phyloP scores from a whole-genome alignment of 2,329 filamentous ascomycete species.

The Pseudonectria foliicola region DNA sequence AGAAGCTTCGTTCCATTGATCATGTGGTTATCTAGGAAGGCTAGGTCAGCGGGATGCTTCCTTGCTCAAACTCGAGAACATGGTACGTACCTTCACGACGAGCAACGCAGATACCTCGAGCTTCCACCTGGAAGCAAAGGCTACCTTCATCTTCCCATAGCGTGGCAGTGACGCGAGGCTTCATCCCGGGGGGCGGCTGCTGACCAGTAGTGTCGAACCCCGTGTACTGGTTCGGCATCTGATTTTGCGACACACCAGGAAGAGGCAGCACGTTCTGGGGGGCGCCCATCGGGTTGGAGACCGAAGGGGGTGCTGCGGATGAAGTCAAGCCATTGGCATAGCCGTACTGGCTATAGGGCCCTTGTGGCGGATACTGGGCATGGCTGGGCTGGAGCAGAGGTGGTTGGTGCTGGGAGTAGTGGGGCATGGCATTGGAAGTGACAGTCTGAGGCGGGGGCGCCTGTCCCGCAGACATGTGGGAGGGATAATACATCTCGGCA shows the following conservation, averaged over 20 bases:
- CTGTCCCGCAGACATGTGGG: constrained; percentile 72
- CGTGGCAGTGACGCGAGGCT: constrained; percentile 91
- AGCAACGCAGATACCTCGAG: constrained; percentile 90
- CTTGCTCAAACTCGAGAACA: not conserved
- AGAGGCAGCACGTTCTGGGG: constrained; percentile 61
- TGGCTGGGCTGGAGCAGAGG: constrained; percentile 67
- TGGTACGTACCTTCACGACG: constrained; percentile 69
- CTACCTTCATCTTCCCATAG: constrained; percentile 98
- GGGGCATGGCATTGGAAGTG: constrained; percentile 63
- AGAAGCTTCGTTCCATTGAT: constrained; percentile 97
- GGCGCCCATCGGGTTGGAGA: constrained; percentile 61
- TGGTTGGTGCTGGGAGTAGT: constrained; percentile 75
- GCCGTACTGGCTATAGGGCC: constrained; percentile 60
- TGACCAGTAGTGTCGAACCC: constrained; percentile 82
- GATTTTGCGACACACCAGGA: constrained; percentile 51
- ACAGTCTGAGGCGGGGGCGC: constrained; percentile 69
- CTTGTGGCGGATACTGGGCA: constrained; percentile 57
- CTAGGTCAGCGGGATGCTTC: constrained; percentile 4
- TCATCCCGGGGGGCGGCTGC: constrained; percentile 86
- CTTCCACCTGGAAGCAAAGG: constrained; percentile 95
- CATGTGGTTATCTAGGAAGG: constrained; percentile 80
- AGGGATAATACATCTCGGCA: constrained; percentile 78
- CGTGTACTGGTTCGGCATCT: constrained; percentile 48
- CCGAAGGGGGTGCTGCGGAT: constrained; percentile 59
- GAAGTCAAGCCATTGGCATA: constrained; percentile 75